Base-by-base conservation (phyloP, 306 rosid species). In the Cucumis melo region DNA sequence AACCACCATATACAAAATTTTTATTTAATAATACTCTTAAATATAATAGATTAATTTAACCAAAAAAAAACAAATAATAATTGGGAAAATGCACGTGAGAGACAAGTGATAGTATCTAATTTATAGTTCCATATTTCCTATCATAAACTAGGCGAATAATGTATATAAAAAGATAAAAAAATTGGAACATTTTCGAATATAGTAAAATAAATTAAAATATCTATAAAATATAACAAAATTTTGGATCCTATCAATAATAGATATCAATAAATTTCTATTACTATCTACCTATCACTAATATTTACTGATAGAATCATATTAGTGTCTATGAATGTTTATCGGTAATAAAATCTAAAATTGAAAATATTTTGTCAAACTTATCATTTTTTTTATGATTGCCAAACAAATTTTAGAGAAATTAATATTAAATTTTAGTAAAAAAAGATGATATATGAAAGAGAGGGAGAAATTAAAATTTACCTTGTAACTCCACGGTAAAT, bases 401-500 rank as follows among this genome's bases (percentile, higher is more conserved):
- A n/a, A n/a, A n/a, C 29, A 27, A 27, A 0, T 27, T 10, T 7
- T 41, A 41, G 44, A 41, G 44, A 19, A 19, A 54, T n/a, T n/a
- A 54, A 54, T 7, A 54, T 54, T 11, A 54, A 54, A 19, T 2
- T 59, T 23, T 24, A 32, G 46, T 34, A 7, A 24, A 58, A 56
- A 55, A 56, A 38, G 8, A 32, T 2, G 36, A 32, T 32, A 32
- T 1, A 32, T 32, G 19, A 68, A 48, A 36, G 24, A 56, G 62
- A 57, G 62, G 8, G 34, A 23, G 63, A 56, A 36, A 19, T 63
- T 5, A 73, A 82, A 71, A 51, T 51, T 24, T 88, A 93, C 98
- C 98, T 91, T 4, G 98, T 93, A 58, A 93, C 98, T 51, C 98
- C 98, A 75, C 98, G 91, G 75, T 93, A 93, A 77, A 93, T 93